Evolutionary conservation across 257 asterid genomes (phyloP), one percentile per base, ranked within the genome.

Genomic region (Thymus quinquecostatus): DNA sequence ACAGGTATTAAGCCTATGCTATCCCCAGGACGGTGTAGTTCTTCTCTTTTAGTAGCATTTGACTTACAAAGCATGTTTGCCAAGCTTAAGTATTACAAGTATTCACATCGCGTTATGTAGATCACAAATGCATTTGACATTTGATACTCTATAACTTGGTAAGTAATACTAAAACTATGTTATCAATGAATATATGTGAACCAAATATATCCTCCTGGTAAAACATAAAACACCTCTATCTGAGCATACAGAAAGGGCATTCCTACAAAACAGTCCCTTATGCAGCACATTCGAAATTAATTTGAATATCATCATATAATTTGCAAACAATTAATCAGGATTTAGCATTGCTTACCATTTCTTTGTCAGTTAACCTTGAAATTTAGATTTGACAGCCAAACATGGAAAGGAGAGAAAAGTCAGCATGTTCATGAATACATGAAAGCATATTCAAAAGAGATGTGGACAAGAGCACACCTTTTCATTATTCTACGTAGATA

Each of bases 401-500:
- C 34, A 63, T 44, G 69, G 47, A 70, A 78, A 68, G 66, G 67
- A 66, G 76, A 73, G 63, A 77, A 68, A 41, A n/a, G 73, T 85
- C 66, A 81, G 83, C 48, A 61, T 57, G 40, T 75, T 69, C 53
- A 34, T 14, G 49, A 30, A 61, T 68, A 71, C 53, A 74, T 77
- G 55, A 38, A 59, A 41, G 57, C 67, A 65, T 14, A 64, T 38
- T 61, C 40, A 44, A 59, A 63, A 13, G 45, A 60, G n/a, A 33
- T 50, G 47, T 57, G 60, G 65, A 49, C 51, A 11, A 70, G 66
- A 60, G 62, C 76, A 63, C 67, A 88, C 99, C 98, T 88, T 81
- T 83, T 89, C 73, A 88, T 68, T 80, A 95, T 84, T 82, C 97
- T 86, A 47, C 99, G 91, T 54, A 92, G 75, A 82, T 95, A 95